Conservation (phyloP, 495 filamentous ascomycete species). For the Aspergillus egyptiacus region DNA sequence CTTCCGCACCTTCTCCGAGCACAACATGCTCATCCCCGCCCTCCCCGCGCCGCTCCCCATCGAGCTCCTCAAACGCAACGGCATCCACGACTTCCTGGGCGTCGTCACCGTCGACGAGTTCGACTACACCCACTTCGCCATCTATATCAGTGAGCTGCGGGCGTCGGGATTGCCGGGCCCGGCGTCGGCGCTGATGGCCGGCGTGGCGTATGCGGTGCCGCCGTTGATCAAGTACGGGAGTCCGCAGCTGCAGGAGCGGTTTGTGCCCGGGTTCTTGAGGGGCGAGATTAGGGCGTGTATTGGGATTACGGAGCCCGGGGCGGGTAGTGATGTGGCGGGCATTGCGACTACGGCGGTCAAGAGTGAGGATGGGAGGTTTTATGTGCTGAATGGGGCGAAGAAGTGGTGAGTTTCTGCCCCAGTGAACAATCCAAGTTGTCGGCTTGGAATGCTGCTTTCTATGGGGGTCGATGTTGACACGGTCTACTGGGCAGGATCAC, state of each 20-base stretch:
- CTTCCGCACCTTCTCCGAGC: background rate
- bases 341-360: background rate
- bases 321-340: background rate
- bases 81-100: background rate
- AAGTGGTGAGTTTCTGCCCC: background rate
- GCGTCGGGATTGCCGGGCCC: background rate
- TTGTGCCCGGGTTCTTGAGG: background rate
- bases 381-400: conserved; percentile 3
- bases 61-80: background rate
- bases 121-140: background rate
- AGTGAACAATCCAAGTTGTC: too few relatives aligned
- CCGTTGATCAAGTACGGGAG: background rate
- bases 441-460: too few relatives aligned
- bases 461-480: too few relatives aligned
- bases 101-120: background rate
- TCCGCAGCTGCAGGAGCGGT: background rate
- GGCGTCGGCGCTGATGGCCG: background rate
- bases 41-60: background rate
- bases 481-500: too few relatives aligned
- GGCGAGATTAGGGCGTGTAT: conserved; percentile 1
- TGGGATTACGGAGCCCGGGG: conserved; percentile 4
- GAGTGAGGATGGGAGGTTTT: background rate
- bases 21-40: background rate
- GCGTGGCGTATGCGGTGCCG: background rate
- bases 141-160: background rate